These are phyloP conservation scores for Xerocomus potaroensis DNA, from an alignment of 768 basidiomycete genomes.

Conservation along the genomic window DNA sequence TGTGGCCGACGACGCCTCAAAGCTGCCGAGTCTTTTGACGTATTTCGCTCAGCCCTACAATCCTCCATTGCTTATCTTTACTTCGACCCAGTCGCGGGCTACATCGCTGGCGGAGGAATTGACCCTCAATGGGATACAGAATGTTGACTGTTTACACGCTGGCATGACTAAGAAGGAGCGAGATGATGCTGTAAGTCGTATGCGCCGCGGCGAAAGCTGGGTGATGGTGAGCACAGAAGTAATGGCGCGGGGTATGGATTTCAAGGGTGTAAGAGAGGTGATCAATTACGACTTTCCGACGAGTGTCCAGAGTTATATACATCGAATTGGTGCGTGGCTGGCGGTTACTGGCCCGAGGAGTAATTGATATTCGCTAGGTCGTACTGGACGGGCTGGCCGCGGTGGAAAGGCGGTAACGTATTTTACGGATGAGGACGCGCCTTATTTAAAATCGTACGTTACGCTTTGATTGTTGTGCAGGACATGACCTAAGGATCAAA, in stretches of 20 bases:
- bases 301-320: conserved; percentile 92
- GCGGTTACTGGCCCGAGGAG: neutral
- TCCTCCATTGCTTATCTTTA: conserved; percentile 89
- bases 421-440: conserved; percentile 91
- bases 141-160: conserved; percentile 89
- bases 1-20: conserved; percentile 91
- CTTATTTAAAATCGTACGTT: conserved; percentile 82
- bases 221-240: conserved; percentile 95
- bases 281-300: conserved; percentile 98
- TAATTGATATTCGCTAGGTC: conserved; percentile 45
- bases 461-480: conserved; percentile 1
- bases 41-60: conserved; percentile 80
- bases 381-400: conserved; percentile 91
- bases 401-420: conserved; percentile 94
- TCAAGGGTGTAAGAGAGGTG: conserved; percentile 89
- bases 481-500: conserved; percentile 6
- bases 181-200: conserved; percentile 76
- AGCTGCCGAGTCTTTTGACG: conserved; percentile 81
- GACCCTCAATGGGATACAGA: conserved; percentile 67
- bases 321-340: conserved; percentile 71
- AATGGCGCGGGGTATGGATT: conserved; percentile 98
- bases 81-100: conserved; percentile 83
- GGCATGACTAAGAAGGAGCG: conserved; percentile 85
- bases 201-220: conserved; percentile 91
- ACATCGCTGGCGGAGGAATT: conserved; percentile 79